Evolutionary conservation across 441 rosid species (phyloP).

Genomic region (Syzygium syzygioides): DNA sequence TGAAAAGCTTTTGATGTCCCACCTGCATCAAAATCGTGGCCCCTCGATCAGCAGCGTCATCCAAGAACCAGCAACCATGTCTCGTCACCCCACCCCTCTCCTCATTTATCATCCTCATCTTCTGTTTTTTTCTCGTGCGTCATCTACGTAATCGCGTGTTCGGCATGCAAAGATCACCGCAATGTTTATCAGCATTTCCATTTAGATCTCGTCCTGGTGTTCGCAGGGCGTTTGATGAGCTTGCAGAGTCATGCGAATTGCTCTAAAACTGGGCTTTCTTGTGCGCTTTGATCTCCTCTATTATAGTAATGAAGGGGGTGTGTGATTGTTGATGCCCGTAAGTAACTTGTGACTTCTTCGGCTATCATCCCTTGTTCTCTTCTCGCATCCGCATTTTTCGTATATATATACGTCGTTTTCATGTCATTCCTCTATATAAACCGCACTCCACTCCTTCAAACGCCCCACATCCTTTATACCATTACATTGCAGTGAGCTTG

Average conservation of each 20-base stretch:
- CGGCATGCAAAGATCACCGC: slow-evolving; percentile 13
- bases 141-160: slow-evolving; percentile 14
- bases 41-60: background rate
- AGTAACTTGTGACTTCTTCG: slow-evolving; percentile 54
- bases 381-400: background rate
- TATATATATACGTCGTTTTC: background rate
- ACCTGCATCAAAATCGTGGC: background rate
- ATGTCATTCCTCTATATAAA: slow-evolving; percentile 28
- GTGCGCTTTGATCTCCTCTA: background rate
- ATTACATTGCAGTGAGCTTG: background rate
- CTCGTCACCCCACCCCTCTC: background rate
- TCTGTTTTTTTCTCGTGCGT: background rate
- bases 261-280: background rate
- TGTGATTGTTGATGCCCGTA: slow-evolving; percentile 34
- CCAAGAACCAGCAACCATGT: background rate
- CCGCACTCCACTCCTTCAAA: background rate
- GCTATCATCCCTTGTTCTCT: slow-evolving; percentile 10
- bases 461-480: slow-evolving; percentile 14
- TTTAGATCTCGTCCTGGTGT: background rate
- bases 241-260: background rate
- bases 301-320: background rate
- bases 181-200: slow-evolving; percentile 7
- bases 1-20: background rate
- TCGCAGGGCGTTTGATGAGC: background rate
- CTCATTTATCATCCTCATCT: background rate